Evolutionary conservation across 2,329 filamentous ascomycete genomes (phyloP).

Genomic region (Pyricularia pennisetigena): DNA sequence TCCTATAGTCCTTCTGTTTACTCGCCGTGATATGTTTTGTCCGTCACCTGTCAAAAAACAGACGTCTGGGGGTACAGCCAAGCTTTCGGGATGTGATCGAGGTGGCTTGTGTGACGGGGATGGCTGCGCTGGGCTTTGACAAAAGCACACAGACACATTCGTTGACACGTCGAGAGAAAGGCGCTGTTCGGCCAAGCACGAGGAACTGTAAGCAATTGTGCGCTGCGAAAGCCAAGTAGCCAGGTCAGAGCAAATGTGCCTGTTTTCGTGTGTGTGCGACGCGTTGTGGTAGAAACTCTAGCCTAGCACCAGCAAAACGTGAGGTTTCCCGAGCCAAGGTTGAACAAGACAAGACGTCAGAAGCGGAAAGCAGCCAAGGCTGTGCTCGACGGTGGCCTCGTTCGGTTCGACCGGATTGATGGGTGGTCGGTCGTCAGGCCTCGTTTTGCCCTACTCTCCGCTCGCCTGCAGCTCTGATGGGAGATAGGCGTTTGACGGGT

Average conservation of each 20-base stretch:
- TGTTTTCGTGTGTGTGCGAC: neutral
- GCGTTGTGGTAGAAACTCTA: neutral
- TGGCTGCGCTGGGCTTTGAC: neutral
- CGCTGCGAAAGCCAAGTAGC: neutral
- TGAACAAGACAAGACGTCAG: neutral
- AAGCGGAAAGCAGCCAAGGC: neutral
- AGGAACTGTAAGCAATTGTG: neutral
- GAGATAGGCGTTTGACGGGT: neutral
- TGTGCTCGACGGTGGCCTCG: neutral
- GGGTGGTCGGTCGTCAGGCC: neutral
- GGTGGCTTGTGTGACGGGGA: neutral
- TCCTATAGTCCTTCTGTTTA: neutral
- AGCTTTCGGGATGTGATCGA: neutral
- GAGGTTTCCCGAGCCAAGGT: neutral
- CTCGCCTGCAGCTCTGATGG: neutral
- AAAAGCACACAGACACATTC: constrained; percentile 2
- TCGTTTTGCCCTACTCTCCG: neutral
- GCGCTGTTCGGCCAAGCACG: neutral
- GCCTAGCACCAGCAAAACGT: constrained; percentile 1
- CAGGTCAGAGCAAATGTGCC: neutral
- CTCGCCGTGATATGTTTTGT: neutral
- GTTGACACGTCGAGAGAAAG: neutral
- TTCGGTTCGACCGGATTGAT: neutral
- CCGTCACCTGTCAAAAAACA: neutral
- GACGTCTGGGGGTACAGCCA: neutral